Evolutionary conservation across 768 basidiomycete genomes (phyloP), one percentile per base, ranked within the genome.

Genomic region (Galerina marginata): DNA sequence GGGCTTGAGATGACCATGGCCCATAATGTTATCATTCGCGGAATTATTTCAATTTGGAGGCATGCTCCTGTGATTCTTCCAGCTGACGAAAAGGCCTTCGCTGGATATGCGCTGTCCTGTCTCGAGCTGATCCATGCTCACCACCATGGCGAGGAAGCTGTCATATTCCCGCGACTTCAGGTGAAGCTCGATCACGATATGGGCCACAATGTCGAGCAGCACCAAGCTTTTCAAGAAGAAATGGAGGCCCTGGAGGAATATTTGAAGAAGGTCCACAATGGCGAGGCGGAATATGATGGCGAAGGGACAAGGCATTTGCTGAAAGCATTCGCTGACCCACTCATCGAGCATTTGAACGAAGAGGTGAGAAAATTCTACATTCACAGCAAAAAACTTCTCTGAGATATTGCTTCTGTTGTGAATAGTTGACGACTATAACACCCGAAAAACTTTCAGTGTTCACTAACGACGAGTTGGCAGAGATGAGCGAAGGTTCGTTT

Each of bases 161-260:
- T 69, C 6, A 54, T 74, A 1, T 74, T 74, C 58, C 72, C 72
- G 4, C 60, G 65, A 29, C 49, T 74, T 9, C 57, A 65, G 37
- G 62, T 54, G 15, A 68, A 71, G 54, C 50, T 70, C 36, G 39
- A 33, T 7, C 2, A 33, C 29, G 63, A 69, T 20, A 69, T 74
- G 68, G 60, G 59, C 14, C 52, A 59, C 4, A 74, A 74, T 42
- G 26, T 71, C n/a, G 67, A 70, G 16, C 69, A 74, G 40, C 72
- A 74, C 48, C 62, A 63, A 36, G 61, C 53, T n/a, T 65, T 70
- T 29, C 58, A 64, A 33, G 63, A 61, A 9, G 64, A 54, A 26
- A 62, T 70, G 60, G 50, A 58, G 6, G 64, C 46, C 11, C 66
- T 71, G 10, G 55, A 68, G n/a, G 50, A 61, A n/a, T 71, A 71